A percentile compares a stretch with the other conserved stretches of the same genome.
Evolutionary conservation across 148 eudicot species (phyloP).

Genomic region (Chenopodium album): DNA sequence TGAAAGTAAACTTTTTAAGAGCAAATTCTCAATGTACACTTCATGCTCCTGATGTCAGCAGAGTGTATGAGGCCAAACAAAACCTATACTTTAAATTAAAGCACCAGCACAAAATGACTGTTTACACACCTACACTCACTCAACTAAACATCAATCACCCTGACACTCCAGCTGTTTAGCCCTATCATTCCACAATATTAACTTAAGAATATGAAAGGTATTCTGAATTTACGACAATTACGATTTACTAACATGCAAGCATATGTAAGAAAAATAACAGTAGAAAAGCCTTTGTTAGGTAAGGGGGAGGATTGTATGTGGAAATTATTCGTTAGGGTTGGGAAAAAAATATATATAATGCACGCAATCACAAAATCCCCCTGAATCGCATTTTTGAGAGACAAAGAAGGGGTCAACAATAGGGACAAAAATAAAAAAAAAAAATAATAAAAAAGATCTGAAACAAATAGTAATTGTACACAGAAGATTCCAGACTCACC

Average conservation of each 20-base stretch:
- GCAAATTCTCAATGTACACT: background rate
- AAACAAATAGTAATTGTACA: background rate
- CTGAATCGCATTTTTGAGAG: background rate
- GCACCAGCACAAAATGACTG: background rate
- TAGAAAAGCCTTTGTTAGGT: background rate
- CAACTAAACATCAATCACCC: background rate
- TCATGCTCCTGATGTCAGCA: background rate
- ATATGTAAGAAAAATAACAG: background rate
- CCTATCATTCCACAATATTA: background rate
- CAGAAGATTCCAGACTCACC: conserved; percentile 39
- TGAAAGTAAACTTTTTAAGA: too few species aligned
- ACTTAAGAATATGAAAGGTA: background rate
- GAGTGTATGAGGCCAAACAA: background rate
- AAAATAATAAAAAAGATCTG: background rate
- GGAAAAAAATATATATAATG: background rate
- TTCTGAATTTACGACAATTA: background rate
- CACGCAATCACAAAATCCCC: background rate
- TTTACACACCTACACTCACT: background rate
- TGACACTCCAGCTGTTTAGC: background rate
- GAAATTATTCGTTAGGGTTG: background rate
- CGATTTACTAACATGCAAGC: background rate
- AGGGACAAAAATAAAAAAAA: background rate
- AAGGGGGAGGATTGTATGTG: background rate
- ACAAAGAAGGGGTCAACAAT: background rate
- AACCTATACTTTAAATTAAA: background rate